Evolutionary conservation across 768 basidiomycete species (phyloP).

Genomic region (Kwoniella botswanensis): DNA sequence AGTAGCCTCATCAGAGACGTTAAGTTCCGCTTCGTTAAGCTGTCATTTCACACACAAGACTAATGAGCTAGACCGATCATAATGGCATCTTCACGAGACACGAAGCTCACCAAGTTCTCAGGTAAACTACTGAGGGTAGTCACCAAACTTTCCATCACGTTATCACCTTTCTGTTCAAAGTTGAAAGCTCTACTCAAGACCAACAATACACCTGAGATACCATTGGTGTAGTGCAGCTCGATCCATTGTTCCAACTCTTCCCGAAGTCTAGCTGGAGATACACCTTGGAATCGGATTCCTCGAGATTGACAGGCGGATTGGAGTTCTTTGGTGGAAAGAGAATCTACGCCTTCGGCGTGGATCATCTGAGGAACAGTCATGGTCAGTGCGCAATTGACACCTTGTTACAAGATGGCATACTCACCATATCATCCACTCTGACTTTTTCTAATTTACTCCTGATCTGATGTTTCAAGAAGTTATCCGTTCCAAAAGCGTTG

Average conservation of each 20-base stretch:
- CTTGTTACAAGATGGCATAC: conserved; percentile 24
- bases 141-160: conserved; percentile 80
- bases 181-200: conserved; percentile 93
- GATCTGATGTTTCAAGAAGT: conserved; percentile 91
- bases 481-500: conserved; percentile 98
- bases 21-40: conserved; percentile 96
- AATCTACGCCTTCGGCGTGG: conserved; percentile 83
- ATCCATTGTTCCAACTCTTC: conserved; percentile 95
- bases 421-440: conserved; percentile 78
- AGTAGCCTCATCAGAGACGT: conserved; percentile 85
- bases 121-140: conserved; percentile 89
- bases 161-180: conserved; percentile 85
- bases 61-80: not conserved
- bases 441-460: conserved; percentile 79
- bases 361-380: conserved; percentile 67
- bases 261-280: conserved; percentile 83
- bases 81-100: too few relatives aligned
- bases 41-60: conserved; percentile 52
- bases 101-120: conserved; percentile 79
- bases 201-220: conserved; percentile 88
- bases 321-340: conserved; percentile 86
- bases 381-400: not conserved
- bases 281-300: conserved; percentile 85
- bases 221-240: conserved; percentile 84
- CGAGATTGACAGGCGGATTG: conserved; percentile 92